Evolutionary conservation across 495 filamentous ascomycete genomes (phyloP).

Genomic region (Penicillium waksmanii): DNA sequence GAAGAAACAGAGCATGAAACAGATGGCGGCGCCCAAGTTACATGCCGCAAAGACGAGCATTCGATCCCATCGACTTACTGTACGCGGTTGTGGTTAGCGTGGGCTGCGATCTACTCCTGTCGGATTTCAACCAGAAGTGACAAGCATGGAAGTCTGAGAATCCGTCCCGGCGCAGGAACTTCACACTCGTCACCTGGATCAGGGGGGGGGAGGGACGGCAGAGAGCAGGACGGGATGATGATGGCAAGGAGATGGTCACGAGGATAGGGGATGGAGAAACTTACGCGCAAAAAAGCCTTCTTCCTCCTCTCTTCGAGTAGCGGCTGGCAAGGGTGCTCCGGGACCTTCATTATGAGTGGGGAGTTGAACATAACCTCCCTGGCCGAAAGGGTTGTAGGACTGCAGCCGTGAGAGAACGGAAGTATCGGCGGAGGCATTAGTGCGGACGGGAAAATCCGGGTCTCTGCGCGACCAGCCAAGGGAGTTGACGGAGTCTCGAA

Average conservation of each 20-base stretch:
- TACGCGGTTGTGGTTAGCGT: constrained; percentile 31
- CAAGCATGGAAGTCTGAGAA: constrained; percentile 29
- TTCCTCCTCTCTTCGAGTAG: constrained; percentile 87
- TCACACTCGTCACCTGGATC: constrained; percentile 42
- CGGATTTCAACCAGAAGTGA: constrained; percentile 23
- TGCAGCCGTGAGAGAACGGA: constrained; percentile 80
- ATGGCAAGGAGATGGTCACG: constrained; percentile 32
- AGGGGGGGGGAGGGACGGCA: constrained; percentile 22
- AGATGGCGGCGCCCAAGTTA: constrained; percentile 85
- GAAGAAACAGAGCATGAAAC: constrained; percentile 90
- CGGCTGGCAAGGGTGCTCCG: constrained; percentile 85
- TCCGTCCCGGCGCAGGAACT: constrained; percentile 48
- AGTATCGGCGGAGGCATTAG: constrained; percentile 67
- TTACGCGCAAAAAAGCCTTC: constrained; percentile 95
- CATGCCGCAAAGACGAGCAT: constrained; percentile 89
- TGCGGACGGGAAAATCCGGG: constrained; percentile 76
- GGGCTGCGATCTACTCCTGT: constrained; percentile 18
- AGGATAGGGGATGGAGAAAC: constrained; percentile 48
- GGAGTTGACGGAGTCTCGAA: constrained; percentile 91
- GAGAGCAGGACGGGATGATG: constrained; percentile 23
- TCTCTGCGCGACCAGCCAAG: constrained; percentile 93
- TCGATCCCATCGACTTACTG: constrained; percentile 98
- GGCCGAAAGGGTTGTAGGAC: constrained; percentile 86
- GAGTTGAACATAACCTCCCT: constrained; percentile 87
- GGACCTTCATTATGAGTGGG: constrained; percentile 77